These are phyloP conservation scores for Pythium coloratum DNA, from an alignment of 352 stramenopile genomes.

Conservation along the genomic window DNA sequence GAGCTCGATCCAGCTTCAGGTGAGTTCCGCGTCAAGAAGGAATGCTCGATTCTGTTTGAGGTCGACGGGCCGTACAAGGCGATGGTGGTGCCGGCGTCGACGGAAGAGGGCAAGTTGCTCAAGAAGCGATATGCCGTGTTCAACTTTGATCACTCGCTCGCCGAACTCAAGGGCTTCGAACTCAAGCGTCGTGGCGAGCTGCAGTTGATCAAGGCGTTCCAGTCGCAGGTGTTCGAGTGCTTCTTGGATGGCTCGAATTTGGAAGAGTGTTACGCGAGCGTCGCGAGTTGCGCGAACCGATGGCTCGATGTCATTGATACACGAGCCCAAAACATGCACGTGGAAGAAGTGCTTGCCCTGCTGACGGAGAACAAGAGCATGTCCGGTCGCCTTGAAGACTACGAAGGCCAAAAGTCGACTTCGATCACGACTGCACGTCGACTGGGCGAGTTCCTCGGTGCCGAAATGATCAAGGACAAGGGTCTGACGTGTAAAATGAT, in stretches of 20 bases:
- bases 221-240: slow-evolving; percentile 97
- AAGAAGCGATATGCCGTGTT: slow-evolving; percentile 97
- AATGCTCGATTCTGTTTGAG: slow-evolving; percentile 99
- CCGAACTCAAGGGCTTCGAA: slow-evolving; percentile 94
- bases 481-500: slow-evolving; percentile 99
- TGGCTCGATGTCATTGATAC: slow-evolving; percentile 99
- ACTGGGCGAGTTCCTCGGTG: slow-evolving; percentile 97
- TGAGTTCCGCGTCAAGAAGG: slow-evolving; percentile 92
- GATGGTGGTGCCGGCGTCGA: slow-evolving; percentile 98
- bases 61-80: slow-evolving; percentile 98
- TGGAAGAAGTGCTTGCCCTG: slow-evolving; percentile 97
- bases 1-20: slow-evolving; percentile 56
- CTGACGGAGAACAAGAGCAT: slow-evolving; percentile 99
- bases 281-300: slow-evolving; percentile 96
- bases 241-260: slow-evolving; percentile 95
- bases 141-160: slow-evolving; percentile 80
- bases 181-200: slow-evolving; percentile 98
- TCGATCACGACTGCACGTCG: slow-evolving; percentile 97
- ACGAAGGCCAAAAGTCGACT: slow-evolving; percentile 96
- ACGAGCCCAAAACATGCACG: slow-evolving; percentile 92
- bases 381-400: slow-evolving; percentile 96
- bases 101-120: slow-evolving; percentile 97
- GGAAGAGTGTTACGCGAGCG: slow-evolving; percentile 95
- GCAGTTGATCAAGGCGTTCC: slow-evolving; percentile 99
- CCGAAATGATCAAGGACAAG: slow-evolving; percentile 98